Percentiles rank a stretch among this genome's conserved stretches.
These are phyloP conservation scores for Microbotryum violaceum DNA, from an alignment of 1,284 basidiomycete genomes.

Conservation along the genomic window DNA sequence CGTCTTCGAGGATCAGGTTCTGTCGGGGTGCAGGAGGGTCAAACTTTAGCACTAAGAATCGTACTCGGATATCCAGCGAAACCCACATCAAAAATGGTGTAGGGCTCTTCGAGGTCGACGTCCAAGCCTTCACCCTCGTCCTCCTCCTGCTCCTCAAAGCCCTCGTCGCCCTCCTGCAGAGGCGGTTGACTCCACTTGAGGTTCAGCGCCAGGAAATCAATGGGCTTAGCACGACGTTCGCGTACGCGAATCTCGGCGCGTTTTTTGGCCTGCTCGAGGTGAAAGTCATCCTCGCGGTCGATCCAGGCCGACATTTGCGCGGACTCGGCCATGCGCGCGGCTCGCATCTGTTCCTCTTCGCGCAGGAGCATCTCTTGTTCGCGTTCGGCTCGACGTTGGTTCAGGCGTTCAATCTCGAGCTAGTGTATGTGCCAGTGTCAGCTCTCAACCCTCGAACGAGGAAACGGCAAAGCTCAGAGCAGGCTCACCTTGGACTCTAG, in stretches of 20 bases:
- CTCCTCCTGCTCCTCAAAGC: conserved; percentile 27
- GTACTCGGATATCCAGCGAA: not conserved
- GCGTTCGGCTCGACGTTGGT: conserved; percentile 78
- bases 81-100: conserved; percentile 86
- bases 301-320: conserved; percentile 98
- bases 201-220: conserved; percentile 89
- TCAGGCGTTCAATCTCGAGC: conserved; percentile 88
- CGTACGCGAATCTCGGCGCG: conserved; percentile 88
- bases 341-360: conserved; percentile 84
- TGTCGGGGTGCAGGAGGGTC: conserved; percentile 39
- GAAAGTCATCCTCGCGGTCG: conserved; percentile 93
- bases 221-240: conserved; percentile 90
- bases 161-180: conserved; percentile 32
- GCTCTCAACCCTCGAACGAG: no score
- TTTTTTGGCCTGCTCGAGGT: conserved; percentile 84
- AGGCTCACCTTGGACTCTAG: conserved; percentile 66
- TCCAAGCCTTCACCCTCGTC: conserved; percentile 53
- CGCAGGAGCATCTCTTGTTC: conserved; percentile 79
- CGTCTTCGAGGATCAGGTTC: conserved; percentile 79
- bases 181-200: conserved; percentile 56
- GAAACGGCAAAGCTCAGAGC: no score
- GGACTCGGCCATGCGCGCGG: conserved; percentile 82
- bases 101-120: conserved; percentile 96
- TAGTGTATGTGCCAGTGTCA: conserved; percentile 7
- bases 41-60: not conserved